These are phyloP conservation scores for Aspergillus sp. DNA, from an alignment of 2,329 filamentous ascomycete genomes.

Conservation along the genomic window DNA sequence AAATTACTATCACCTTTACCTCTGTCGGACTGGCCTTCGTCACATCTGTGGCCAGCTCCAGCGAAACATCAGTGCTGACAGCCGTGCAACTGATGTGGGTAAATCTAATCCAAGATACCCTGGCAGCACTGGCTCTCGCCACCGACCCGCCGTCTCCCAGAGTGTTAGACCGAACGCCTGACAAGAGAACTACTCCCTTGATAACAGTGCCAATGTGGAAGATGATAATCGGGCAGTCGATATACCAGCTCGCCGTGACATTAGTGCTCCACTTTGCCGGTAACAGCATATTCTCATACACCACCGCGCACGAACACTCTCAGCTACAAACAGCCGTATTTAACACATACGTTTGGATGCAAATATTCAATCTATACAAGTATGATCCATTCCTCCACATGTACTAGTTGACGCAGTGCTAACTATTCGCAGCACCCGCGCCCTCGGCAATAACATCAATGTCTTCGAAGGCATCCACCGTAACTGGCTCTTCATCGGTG, in stretches of 20 bases:
- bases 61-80: conserved; percentile 61
- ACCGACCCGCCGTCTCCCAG: conserved; percentile 60
- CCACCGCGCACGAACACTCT: conserved; percentile 40
- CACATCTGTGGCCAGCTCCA: conserved; percentile 57
- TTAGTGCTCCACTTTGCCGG: conserved; percentile 59
- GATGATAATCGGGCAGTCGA: conserved; percentile 43
- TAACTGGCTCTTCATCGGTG: conserved; percentile 61
- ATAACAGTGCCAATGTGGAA: conserved; percentile 48
- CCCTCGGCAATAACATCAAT: conserved; percentile 64
- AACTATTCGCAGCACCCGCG: conserved; percentile 49
- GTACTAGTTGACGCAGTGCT: too few species aligned
- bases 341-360: conserved; percentile 72
- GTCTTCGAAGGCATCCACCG: conserved; percentile 60
- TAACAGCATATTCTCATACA: conserved; percentile 55
- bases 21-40: conserved; percentile 64
- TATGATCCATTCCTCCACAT: conserved; percentile 15
- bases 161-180: conserved; percentile 55
- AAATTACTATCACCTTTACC: conserved; percentile 66
- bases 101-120: conserved; percentile 68
- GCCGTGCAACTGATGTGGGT: conserved; percentile 68
- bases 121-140: conserved; percentile 63
- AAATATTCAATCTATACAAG: conserved; percentile 71
- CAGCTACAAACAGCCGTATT: conserved; percentile 64
- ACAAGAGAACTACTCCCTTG: conserved; percentile 42
- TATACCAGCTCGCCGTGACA: conserved; percentile 41